Conservation (phyloP, 495 filamentous ascomycete species). For the Paragyromitra xinjiangensis region DNA sequence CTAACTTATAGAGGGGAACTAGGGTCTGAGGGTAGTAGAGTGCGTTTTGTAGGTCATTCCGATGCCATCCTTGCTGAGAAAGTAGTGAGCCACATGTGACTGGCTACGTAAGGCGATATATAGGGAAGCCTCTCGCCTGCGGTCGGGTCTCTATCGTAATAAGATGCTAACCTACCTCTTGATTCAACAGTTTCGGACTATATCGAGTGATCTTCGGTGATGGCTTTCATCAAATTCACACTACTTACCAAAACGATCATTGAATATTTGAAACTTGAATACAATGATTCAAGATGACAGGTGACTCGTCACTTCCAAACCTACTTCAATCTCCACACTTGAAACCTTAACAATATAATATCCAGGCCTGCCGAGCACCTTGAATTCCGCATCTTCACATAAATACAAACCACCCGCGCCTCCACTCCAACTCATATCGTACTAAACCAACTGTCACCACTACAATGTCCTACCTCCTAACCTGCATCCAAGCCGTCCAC, state of each 20-base stretch:
- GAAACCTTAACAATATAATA: neutral
- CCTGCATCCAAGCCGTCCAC: neutral
- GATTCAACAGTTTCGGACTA: neutral
- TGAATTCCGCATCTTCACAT: neutral
- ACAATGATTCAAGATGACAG: neutral
- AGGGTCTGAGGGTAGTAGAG: too few species aligned
- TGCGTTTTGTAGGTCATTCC: too few species aligned
- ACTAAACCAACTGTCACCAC: neutral
- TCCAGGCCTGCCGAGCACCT: neutral
- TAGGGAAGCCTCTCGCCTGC: slow-evolving; percentile 34
- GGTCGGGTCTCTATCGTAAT: slow-evolving; percentile 16
- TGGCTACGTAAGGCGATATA: too few species aligned
- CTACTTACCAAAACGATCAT: neutral
- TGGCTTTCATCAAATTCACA: neutral
- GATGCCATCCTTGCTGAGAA: too few species aligned
- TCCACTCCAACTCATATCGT: neutral
- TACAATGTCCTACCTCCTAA: neutral
- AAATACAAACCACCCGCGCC: neutral
- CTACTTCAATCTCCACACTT: too few species aligned
- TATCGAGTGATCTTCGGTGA: neutral
- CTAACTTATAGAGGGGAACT: too few species aligned
- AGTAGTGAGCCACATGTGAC: too few species aligned
- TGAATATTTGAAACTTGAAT: neutral
- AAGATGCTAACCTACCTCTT: slow-evolving; percentile 28
- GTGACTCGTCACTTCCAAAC: neutral